phyloP scores from a whole-genome alignment of 164 flowering plant genomes.

The Litsea cubeba region DNA sequence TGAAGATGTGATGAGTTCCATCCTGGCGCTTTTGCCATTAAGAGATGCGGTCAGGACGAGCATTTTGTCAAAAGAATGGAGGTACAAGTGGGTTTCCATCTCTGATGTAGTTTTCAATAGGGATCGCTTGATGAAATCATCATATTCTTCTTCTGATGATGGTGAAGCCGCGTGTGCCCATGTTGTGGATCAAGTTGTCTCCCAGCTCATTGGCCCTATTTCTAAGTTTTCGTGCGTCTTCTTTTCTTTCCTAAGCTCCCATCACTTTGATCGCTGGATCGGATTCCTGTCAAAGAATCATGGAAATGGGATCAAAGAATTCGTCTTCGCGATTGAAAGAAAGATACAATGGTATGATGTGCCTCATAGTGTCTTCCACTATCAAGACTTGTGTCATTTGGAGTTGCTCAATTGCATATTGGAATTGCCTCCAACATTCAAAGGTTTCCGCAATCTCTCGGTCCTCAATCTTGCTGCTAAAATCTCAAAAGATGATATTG shows the following conservation, averaged over 20 bases:
- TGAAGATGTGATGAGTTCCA: constrained; percentile 37
- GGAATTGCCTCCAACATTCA: constrained; percentile 34
- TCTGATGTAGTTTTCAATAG: constrained; percentile 47
- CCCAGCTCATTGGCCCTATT: constrained; percentile 51
- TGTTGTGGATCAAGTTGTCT: constrained; percentile 45
- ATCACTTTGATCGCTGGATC: constrained; percentile 52
- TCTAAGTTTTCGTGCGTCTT: constrained; percentile 43
- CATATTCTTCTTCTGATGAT: constrained; percentile 15
- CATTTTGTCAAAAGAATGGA: constrained; percentile 52
- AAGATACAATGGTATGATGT: constrained; percentile 38
- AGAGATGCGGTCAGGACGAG: constrained; percentile 59
- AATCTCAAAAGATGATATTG: too few species aligned
- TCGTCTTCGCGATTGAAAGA: constrained; percentile 36
- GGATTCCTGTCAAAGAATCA: constrained; percentile 27
- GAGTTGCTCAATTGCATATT: constrained; percentile 46
- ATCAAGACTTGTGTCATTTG: constrained; percentile 32
- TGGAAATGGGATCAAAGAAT: constrained; percentile 38
- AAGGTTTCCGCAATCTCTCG: constrained; percentile 41
- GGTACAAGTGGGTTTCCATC: constrained; percentile 45
- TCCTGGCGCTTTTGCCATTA: constrained; percentile 40
- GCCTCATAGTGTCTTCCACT: constrained; percentile 42
- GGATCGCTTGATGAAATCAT: constrained; percentile 10
- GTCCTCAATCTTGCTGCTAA: constrained; percentile 41
- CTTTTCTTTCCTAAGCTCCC: constrained; percentile 29
- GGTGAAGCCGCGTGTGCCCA: constrained; percentile 26